Evolutionary conservation across 345 rosid species (phyloP).

Genomic region (Capsella bursapastoris): DNA sequence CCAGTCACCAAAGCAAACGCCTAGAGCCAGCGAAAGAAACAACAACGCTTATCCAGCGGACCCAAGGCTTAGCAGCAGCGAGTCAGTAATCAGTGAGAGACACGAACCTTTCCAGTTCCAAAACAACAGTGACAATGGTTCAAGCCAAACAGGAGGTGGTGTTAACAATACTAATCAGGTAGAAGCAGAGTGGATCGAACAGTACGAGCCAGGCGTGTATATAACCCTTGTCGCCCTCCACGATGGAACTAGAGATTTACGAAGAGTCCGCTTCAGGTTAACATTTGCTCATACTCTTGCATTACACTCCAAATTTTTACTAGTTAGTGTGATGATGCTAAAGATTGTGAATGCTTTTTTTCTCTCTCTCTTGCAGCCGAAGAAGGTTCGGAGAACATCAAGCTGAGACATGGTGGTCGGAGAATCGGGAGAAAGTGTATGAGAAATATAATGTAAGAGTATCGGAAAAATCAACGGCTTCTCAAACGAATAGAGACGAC

Average conservation of each 20-base stretch:
- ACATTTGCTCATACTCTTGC: slow-evolving; percentile 12
- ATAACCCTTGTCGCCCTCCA: slow-evolving; percentile 83
- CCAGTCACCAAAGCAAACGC: slow-evolving; percentile 51
- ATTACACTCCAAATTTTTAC: background rate
- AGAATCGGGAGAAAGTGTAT: slow-evolving; percentile 86
- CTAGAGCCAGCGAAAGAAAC: slow-evolving; percentile 52
- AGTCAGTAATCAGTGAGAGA: slow-evolving; percentile 54
- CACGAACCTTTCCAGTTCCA: slow-evolving; percentile 56
- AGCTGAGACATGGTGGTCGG: slow-evolving; percentile 99
- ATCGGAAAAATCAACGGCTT: slow-evolving; percentile 64
- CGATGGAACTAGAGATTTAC: slow-evolving; percentile 95
- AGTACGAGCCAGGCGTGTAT: slow-evolving; percentile 93
- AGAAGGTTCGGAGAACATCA: slow-evolving; percentile 94
- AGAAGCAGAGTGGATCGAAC: slow-evolving; percentile 98
- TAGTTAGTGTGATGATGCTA: slow-evolving; percentile 24
- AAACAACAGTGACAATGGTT: slow-evolving; percentile 56
- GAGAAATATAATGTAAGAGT: slow-evolving; percentile 82
- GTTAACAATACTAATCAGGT: slow-evolving; percentile 53
- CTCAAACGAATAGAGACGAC: slow-evolving; percentile 50
- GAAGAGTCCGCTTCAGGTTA: slow-evolving; percentile 97
- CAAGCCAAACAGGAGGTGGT: slow-evolving; percentile 43
- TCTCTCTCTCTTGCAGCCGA: slow-evolving; percentile 56
- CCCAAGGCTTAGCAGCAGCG: slow-evolving; percentile 55
- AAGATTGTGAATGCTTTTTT: slow-evolving; percentile 1
- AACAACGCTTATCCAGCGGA: slow-evolving; percentile 43